Conservation (phyloP, 1,284 basidiomycete genomes). For the Ustilago tritici region DNA sequence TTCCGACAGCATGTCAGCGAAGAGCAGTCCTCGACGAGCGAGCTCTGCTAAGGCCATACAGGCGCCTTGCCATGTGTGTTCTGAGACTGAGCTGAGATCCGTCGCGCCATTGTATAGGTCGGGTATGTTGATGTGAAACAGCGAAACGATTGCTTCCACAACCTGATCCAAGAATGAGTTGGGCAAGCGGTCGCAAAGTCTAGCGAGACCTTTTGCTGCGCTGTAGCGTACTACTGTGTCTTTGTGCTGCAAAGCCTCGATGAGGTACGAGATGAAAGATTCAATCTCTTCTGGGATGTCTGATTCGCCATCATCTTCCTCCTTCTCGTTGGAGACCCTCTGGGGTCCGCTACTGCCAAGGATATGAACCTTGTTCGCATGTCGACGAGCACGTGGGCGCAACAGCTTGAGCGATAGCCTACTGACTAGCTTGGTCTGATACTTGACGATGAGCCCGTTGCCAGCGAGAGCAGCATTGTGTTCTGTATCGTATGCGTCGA, state of each 20-base stretch:
- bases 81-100: slow-evolving; percentile 75
- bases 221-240: slow-evolving; percentile 96
- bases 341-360: slow-evolving; percentile 2
- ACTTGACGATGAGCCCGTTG: slow-evolving; percentile 58
- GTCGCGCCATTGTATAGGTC: slow-evolving; percentile 75
- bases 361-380: slow-evolving; percentile 31
- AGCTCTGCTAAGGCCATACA: slow-evolving; percentile 93
- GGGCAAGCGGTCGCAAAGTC: slow-evolving; percentile 85
- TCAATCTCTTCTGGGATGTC: slow-evolving; percentile 87
- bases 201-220: slow-evolving; percentile 89
- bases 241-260: slow-evolving; percentile 86
- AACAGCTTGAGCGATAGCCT: slow-evolving; percentile 63
- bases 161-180: slow-evolving; percentile 81
- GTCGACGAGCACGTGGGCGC: slow-evolving; percentile 29
- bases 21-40: slow-evolving; percentile 79
- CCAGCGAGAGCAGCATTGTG: slow-evolving; percentile 57
- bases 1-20: slow-evolving; percentile 40
- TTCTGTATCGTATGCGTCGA: slow-evolving; percentile 66
- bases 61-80: slow-evolving; percentile 94
- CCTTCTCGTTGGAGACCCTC: slow-evolving; percentile 5
- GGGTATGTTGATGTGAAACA: slow-evolving; percentile 76
- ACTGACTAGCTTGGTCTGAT: slow-evolving; percentile 62
- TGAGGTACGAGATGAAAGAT: slow-evolving; percentile 79
- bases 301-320: slow-evolving; percentile 71
- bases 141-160: slow-evolving; percentile 79